Evolutionary conservation across 202 grass and related monocot genomes (phyloP), one percentile per base, ranked within the genome.

Genomic region (Musa balbisiana): DNA sequence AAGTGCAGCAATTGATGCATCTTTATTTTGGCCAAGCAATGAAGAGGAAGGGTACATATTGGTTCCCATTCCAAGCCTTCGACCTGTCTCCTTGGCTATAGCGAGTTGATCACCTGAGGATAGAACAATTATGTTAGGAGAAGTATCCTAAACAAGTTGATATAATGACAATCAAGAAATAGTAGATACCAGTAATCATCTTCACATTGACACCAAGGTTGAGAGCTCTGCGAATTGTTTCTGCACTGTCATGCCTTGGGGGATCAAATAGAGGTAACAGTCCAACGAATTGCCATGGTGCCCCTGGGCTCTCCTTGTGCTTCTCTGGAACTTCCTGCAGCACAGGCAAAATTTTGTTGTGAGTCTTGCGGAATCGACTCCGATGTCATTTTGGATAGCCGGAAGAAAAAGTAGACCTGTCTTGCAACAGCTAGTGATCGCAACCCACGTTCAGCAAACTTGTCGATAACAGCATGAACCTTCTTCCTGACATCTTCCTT

Each of bases 21-120:
- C 90, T 17, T 86, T 91, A 63, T 52, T 21, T 77, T 93, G 88
- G 3, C 93, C 84, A 8, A 97, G 93, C 62, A 97, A 62, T 3
- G 84, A 88, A 25, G 90, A 97, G 14, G 93, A 93, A 25, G 90
- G 93, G 73, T 97, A 97, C 93, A 97, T 97, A 86, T 97, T 97
- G 11, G 86, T 91, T 69, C 90, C 93, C 93, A 97, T 97, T 21
- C 93, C 93, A 64, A 97, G 88, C 82, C 93, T 87, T 73, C 93
- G 79, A 1, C 93, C 93, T 2, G 93, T 97, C 83, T 97, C 93
- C 88, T 93, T 97, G 54, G 93, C 93, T 59, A 97, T 97, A 51
- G 90, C 88, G 13, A 97, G 88, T 79, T 97, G 93, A 27, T 97
- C 93, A 58, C 90, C 88, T 95, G 55, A 63, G 24, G 64, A 54